Base-by-base conservation (phyloP, 2,329 filamentous ascomycete species). In the Fusarium pininemorale region DNA sequence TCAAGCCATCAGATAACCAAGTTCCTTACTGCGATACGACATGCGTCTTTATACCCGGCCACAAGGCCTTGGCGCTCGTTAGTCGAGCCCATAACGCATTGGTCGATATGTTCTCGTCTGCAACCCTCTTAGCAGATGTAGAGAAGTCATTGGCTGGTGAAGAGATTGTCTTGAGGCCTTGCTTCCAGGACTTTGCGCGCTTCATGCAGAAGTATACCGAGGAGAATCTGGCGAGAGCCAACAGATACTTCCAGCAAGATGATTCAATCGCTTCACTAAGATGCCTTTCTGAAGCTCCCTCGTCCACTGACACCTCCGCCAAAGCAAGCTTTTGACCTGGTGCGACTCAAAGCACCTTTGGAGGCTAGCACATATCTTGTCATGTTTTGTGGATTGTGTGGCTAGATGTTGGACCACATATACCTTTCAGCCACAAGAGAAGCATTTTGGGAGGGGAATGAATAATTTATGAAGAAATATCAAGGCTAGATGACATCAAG, bases 401-500 rank as follows among this genome's bases (percentile, higher is more conserved):
- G 7, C 16, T 45, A 10, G 42, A 45, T 18, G 3, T 26, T 45
- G n/a, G 9, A 12, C 18, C 13, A 48, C 45, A 30, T 11, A 4
- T 4, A 11, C 7, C 20, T 48, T 16, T 30, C 20, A 48, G 15
- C 15, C 15, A 18, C 11, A 2, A 32, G 0, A 32, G 11, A 14
- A 0, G 15, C 12, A 24, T 11, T 20, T 35, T 11, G 8, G 16
- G 16, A 37, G 10, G 15, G n/a, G 20, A 64, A 53, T 39, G 35
- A 20, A 57, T 57, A 58, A 53, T 64, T 58, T 50, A 68, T 64
- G 30, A 37, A 45, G 24, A 51, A 61, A 63, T 37, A 35, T 26
- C 38, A 70, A 51, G 53, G 39, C 37, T 45, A 57, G 44, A 69
- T 69, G 59, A 59, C 63, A 65, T 55, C 22, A 68, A 68, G 22